phyloP scores from a whole-genome alignment of 495 filamentous ascomycete genomes.

The Usnea hakonensis region DNA sequence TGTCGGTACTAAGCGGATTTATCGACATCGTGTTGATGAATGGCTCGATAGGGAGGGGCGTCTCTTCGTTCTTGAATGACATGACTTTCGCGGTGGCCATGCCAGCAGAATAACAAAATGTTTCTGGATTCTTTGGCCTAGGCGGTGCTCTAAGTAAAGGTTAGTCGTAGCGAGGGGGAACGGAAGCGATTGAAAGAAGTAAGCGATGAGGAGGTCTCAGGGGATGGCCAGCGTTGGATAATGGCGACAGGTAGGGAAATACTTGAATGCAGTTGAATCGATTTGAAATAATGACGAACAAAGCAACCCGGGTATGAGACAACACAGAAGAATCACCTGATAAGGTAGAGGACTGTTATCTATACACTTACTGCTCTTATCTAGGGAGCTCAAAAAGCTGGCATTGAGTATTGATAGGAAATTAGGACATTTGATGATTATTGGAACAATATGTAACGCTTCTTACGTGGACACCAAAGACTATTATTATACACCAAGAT shows the following conservation, averaged over 20 bases:
- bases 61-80: slow-evolving; percentile 11
- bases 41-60: slow-evolving; percentile 20
- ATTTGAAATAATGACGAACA: background rate
- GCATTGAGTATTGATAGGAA: background rate
- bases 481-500: background rate
- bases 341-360: background rate
- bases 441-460: background rate
- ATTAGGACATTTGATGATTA: background rate
- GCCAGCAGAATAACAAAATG: background rate
- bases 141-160: background rate
- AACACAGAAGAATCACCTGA: background rate
- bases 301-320: background rate
- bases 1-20: slow-evolving; percentile 18
- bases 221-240: background rate
- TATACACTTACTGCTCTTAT: slow-evolving; percentile 1
- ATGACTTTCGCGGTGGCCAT: slow-evolving; percentile 24
- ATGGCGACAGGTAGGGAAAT: background rate
- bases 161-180: background rate
- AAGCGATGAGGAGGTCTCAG: background rate
- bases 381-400: background rate
- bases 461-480: background rate
- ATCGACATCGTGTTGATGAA: slow-evolving; percentile 21
- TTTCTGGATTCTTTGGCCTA: background rate
- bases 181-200: background rate
- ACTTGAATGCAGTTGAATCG: background rate